Base-by-base conservation (phyloP, 2,329 filamentous ascomycete species). In the Cladosporium phlei region DNA sequence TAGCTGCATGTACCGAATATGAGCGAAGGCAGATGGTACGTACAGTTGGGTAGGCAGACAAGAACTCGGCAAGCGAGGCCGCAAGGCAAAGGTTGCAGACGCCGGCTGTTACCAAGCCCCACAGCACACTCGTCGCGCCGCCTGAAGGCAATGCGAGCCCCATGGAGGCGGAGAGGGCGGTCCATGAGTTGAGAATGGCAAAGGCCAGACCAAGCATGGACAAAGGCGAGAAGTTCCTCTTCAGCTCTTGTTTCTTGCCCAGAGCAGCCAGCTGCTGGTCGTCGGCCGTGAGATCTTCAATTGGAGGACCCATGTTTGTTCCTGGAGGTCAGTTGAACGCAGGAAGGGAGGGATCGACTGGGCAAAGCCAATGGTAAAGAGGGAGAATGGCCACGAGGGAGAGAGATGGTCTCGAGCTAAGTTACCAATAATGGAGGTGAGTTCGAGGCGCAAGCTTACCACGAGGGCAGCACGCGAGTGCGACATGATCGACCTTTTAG, bases 21-120 rank as follows among this genome's bases (percentile, higher is more conserved):
- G 16, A 12, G 38, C 7, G 17, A 38, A 16, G 19, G n/a, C n/a
- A 16, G 19, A n/a, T 16, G 16, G 19, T 21, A 45, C 42, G 32
- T 45, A n/a, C 79, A 53, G 61, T 82, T 59, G 30, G 77, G 52
- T 52, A 75, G 63, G 62, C 82, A 82, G 50, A 70, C 65, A 21
- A 77, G 70, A 61, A 88, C 61, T 88, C 85, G 38, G 83, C 83
- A 21, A 88, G 71, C 3, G 80, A 85, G 7, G 80, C 76, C 5
- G 84, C 81, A 28, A 87, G 73, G 55, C 79, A 85, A 8, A 87
- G 59, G 56, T 87, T 88, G 68, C 83, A 87, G 37, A 86, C 56
- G 39, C 82, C 72, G 5, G 71, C 70, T 2, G 71, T 73, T 10
- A 78, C 57, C 4, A 75, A 58, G 3, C 85, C 86, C 85, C 86